Evolutionary conservation across 148 eudicot genomes (phyloP).

Genomic region (Nepenthes mirabilis): DNA sequence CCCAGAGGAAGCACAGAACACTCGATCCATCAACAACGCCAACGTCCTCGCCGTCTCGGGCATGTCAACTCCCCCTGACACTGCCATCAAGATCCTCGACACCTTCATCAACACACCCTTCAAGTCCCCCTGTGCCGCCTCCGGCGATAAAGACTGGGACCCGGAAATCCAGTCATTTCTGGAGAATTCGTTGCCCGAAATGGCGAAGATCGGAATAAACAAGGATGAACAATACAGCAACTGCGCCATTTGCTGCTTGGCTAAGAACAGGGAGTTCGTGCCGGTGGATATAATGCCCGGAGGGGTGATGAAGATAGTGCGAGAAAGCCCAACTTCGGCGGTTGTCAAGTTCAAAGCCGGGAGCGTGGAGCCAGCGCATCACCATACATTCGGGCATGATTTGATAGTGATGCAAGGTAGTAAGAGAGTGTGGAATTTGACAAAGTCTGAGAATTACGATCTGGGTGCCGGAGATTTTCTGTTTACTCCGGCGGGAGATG

Average conservation of each 20-base stretch:
- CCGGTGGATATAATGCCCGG: constrained; percentile 74
- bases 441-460: constrained; percentile 39
- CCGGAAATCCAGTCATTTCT: constrained; percentile 41
- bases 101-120: constrained; percentile 59
- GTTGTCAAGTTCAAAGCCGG: constrained; percentile 63
- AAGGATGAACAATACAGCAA: neutral
- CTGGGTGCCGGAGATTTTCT: constrained; percentile 58
- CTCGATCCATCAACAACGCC: constrained; percentile 72
- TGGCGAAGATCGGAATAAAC: constrained; percentile 45
- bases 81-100: constrained; percentile 46
- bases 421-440: constrained; percentile 86
- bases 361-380: constrained; percentile 87
- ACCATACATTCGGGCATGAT: constrained; percentile 78
- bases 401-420: constrained; percentile 68
- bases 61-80: constrained; percentile 31
- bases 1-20: constrained; percentile 46
- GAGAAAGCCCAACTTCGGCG: constrained; percentile 82
- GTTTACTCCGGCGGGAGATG: constrained; percentile 82
- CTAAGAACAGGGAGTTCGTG: constrained; percentile 36
- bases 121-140: constrained; percentile 75
- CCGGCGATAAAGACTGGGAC: constrained; percentile 49
- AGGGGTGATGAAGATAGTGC: constrained; percentile 65
- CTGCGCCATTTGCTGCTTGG: constrained; percentile 53
- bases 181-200: constrained; percentile 38
- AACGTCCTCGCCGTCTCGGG: constrained; percentile 83